Conservation (phyloP, 129 eudicot species). For the Chrysanthemum lavandulifolium region DNA sequence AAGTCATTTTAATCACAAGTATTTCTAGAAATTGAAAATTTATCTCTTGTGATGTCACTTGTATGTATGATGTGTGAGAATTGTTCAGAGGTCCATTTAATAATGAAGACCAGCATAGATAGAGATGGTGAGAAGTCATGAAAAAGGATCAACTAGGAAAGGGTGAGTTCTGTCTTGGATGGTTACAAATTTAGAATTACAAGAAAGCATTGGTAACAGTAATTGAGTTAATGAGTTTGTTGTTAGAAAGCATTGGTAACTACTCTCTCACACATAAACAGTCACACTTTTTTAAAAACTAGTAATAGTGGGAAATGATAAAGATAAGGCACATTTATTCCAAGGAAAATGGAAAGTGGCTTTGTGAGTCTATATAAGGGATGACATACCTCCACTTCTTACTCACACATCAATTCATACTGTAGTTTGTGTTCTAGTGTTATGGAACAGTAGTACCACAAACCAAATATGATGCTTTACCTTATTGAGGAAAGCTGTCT, state of each 20-base stretch:
- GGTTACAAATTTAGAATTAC: constrained; percentile 41
- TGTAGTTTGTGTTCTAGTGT: background rate
- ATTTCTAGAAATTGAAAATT: background rate
- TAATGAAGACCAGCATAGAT: constrained; percentile 5
- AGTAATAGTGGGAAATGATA: constrained; percentile 8
- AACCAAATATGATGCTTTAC: background rate
- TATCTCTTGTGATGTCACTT: background rate
- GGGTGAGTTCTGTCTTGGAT: constrained; percentile 26
- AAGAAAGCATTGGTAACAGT: constrained; percentile 42
- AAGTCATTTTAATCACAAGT: background rate
- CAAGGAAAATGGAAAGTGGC: background rate
- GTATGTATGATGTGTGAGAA: constrained; percentile 9
- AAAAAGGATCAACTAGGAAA: constrained; percentile 20
- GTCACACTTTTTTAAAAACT: background rate
- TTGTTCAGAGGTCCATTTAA: constrained; percentile 12
- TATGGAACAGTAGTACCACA: background rate
- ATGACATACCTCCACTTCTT: background rate
- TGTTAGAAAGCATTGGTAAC: constrained; percentile 5
- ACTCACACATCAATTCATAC: background rate
- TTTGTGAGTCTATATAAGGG: constrained; percentile 7
- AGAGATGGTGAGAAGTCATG: constrained; percentile 19
- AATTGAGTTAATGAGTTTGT: constrained; percentile 22
- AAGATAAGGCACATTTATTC: constrained; percentile 3
- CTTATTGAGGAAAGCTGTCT: constrained; percentile 7
- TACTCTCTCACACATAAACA: constrained; percentile 25